These are phyloP conservation scores for Calycina herbarum DNA, from an alignment of 2,329 filamentous ascomycete species.

Conservation along the genomic window DNA sequence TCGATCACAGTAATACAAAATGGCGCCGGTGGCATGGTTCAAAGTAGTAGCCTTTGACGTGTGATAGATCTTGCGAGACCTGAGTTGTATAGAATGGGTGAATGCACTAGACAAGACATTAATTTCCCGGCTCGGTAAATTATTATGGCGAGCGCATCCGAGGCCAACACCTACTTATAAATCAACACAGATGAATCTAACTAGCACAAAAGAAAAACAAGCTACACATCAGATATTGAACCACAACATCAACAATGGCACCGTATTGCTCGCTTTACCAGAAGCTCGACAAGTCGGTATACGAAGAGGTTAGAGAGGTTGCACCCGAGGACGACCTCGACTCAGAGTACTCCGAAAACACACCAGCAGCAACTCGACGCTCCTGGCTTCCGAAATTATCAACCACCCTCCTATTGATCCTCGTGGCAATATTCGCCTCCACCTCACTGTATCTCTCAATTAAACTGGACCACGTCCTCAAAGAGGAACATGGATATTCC, in stretches of 20 bases:
- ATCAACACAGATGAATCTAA: background rate
- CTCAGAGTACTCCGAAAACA: background rate
- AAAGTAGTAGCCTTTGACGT: background rate
- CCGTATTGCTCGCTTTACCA: background rate
- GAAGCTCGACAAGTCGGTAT: background rate
- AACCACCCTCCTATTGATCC: background rate
- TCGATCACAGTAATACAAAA: background rate
- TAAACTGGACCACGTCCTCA: background rate
- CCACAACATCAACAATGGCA: background rate
- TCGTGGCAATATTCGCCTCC: background rate
- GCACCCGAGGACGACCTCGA: background rate
- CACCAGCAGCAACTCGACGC: background rate
- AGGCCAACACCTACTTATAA: background rate
- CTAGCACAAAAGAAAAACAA: too few relatives aligned
- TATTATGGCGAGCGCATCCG: background rate
- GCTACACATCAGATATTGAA: background rate
- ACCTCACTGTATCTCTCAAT: background rate
- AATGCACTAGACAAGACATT: background rate
- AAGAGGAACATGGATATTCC: slow-evolving; percentile 11
- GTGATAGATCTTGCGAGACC: background rate
- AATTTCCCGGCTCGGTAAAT: background rate
- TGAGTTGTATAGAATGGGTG: background rate
- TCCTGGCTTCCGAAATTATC: background rate
- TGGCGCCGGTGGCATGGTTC: background rate
- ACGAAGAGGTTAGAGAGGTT: background rate